These are phyloP conservation scores for Vigna hirtella DNA, from an alignment of 306 rosid species.

Conservation along the genomic window DNA sequence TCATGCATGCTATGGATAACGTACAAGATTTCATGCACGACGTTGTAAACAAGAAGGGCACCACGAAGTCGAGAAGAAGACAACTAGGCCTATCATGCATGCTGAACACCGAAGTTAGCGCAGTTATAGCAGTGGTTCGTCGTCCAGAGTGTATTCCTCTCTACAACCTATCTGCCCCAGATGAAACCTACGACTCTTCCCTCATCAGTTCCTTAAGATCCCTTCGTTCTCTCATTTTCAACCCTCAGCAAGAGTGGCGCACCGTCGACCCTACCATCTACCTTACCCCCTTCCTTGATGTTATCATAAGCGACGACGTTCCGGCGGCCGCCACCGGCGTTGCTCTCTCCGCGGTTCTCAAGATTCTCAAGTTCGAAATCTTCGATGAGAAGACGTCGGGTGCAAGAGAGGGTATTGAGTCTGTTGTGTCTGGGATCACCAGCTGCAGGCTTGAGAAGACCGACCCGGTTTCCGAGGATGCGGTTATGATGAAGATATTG, in stretches of 20 bases:
- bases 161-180: conserved; percentile 40
- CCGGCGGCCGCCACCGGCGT: conserved; percentile 76
- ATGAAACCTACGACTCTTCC: conserved; percentile 59
- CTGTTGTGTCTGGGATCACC: conserved; percentile 61
- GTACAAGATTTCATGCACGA: conserved; percentile 36
- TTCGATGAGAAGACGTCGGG: conserved; percentile 75
- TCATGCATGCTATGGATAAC: conserved; percentile 37
- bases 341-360: conserved; percentile 75
- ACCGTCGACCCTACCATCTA: conserved; percentile 76
- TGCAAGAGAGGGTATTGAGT: conserved; percentile 63
- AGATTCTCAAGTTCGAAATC: conserved; percentile 69
- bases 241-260: conserved; percentile 82
- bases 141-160: conserved; percentile 57
- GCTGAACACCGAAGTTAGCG: conserved; percentile 88
- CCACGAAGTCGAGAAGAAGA: conserved; percentile 47
- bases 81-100: conserved; percentile 84
- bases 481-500: conserved; percentile 83
- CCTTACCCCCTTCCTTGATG: conserved; percentile 78
- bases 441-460: conserved; percentile 80
- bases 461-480: conserved; percentile 71
- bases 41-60: conserved; percentile 8
- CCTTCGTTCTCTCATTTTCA: conserved; percentile 77
- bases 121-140: conserved; percentile 80
- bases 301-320: conserved; percentile 76
- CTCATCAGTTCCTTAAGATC: conserved; percentile 70